phyloP scores from a whole-genome alignment of 1,139 yeast genomes.

The Suhomyces chickasaworum region DNA sequence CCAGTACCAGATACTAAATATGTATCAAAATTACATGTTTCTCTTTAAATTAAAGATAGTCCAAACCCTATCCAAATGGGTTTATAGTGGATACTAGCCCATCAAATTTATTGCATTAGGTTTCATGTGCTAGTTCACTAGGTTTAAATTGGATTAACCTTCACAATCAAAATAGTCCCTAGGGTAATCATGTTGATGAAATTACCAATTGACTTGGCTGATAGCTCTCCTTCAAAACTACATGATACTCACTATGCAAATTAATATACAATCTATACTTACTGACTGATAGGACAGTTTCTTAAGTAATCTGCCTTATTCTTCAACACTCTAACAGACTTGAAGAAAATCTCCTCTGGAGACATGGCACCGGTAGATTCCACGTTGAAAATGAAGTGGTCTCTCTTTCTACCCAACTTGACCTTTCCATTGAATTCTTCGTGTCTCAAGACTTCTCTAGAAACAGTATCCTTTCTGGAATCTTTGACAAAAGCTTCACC shows the following conservation, averaged over 20 bases:
- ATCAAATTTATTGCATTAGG: too few species aligned
- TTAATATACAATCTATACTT: conserved; percentile 15
- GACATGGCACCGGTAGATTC: conserved; percentile 97
- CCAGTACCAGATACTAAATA: too few species aligned
- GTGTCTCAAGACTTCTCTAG: conserved; percentile 93
- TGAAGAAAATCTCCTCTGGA: conserved; percentile 92
- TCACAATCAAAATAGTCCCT: too few species aligned
- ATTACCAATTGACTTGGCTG: too few species aligned
- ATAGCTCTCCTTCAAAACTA: too few species aligned
- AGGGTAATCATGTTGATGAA: too few species aligned
- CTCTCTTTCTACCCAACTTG: conserved; percentile 85
- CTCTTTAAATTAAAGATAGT: too few species aligned
- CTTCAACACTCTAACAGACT: conserved; percentile 80
- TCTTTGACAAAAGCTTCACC: conserved; percentile 83
- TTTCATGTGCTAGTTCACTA: too few species aligned
- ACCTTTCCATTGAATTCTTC: conserved; percentile 88
- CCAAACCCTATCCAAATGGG: too few species aligned
- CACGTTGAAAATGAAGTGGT: conserved; percentile 89
- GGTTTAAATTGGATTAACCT: too few species aligned
- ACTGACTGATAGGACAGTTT: conserved; percentile 74
- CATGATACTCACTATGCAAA: conserved; percentile 5
- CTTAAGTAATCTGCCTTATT: conserved; percentile 83
- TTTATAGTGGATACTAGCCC: too few species aligned
- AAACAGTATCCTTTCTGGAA: conserved; percentile 92
- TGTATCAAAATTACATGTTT: too few species aligned